Conservation (phyloP, 352 stramenopile genomes). For the Globisporangium megalacanthum region DNA sequence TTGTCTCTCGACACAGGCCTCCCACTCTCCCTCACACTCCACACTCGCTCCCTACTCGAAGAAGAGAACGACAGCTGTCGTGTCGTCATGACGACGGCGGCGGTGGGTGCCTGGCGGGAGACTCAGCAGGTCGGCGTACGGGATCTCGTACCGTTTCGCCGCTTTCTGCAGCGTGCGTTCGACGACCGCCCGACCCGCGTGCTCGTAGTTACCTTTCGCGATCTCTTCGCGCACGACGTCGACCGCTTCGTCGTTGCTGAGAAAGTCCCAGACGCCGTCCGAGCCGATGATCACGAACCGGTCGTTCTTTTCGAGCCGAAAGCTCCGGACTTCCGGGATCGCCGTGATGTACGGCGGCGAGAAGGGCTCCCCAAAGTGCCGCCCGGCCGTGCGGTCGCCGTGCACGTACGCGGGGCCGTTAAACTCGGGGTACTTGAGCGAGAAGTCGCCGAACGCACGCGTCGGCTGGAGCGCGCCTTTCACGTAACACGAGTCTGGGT, state of each 20-base stretch:
- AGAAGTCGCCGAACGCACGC: slow-evolving; percentile 89
- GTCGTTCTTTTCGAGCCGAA: slow-evolving; percentile 67
- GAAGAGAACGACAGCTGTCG: slow-evolving; percentile 89
- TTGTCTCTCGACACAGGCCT: neutral
- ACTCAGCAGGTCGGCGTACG: slow-evolving; percentile 75
- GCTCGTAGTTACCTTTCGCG: slow-evolving; percentile 55
- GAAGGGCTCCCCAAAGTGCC: slow-evolving; percentile 86
- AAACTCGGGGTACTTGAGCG: slow-evolving; percentile 93
- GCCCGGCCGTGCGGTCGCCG: slow-evolving; percentile 75
- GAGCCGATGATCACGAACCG: slow-evolving; percentile 97
- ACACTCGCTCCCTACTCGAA: slow-evolving; percentile 41
- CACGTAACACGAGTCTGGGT: slow-evolving; percentile 91
- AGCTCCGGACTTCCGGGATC: slow-evolving; percentile 75
- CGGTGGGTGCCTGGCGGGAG: slow-evolving; percentile 77
- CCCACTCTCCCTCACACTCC: neutral
- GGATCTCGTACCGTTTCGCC: slow-evolving; percentile 70
- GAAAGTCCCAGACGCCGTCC: slow-evolving; percentile 97
- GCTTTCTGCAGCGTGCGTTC: slow-evolving; percentile 77
- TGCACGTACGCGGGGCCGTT: slow-evolving; percentile 81
- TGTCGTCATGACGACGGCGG: slow-evolving; percentile 90
- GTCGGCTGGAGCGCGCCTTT: slow-evolving; percentile 90
- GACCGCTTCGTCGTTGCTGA: slow-evolving; percentile 94
- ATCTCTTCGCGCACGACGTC: slow-evolving; percentile 82
- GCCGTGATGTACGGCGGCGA: slow-evolving; percentile 92
- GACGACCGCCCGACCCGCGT: slow-evolving; percentile 69